A percentile compares a stretch with the other conserved stretches of the same genome.
Conservation (phyloP, 2,329 filamentous ascomycete genomes). For the Pseudogymnoascus sp. region DNA sequence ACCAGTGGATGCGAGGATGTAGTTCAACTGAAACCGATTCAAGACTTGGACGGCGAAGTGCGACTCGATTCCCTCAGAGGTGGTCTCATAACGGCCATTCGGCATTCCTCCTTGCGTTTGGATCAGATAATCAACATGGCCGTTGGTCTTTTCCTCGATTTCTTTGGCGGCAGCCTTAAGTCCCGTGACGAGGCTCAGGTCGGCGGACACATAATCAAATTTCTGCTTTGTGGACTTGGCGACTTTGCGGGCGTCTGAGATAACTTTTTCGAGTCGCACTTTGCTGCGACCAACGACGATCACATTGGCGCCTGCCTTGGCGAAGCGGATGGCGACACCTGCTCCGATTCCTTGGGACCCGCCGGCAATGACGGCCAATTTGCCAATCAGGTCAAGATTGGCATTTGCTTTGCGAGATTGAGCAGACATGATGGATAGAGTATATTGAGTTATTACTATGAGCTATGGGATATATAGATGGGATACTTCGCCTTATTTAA, state of each 20-base stretch:
- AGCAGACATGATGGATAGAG: neutral
- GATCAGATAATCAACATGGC: neutral
- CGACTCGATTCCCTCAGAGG: neutral
- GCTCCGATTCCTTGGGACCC: slow-evolving; percentile 5
- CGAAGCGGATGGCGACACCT: slow-evolving; percentile 2
- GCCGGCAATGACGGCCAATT: neutral
- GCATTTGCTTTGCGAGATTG: neutral
- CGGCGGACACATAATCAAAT: neutral
- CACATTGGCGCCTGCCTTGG: neutral
- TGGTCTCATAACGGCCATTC: neutral
- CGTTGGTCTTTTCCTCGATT: neutral
- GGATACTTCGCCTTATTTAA: neutral
- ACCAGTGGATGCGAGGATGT: neutral
- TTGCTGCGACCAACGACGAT: neutral
- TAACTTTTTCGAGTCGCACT: neutral
- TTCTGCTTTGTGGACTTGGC: neutral
- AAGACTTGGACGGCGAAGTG: neutral
- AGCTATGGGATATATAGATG: neutral
- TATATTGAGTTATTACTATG: neutral
- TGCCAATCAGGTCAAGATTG: neutral
- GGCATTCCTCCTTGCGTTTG: neutral
- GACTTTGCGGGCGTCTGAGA: neutral
- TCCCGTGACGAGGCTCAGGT: neutral
- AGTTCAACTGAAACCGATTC: neutral
- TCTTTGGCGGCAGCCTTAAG: neutral